Base-by-base conservation (phyloP, 176 grass and related monocot genomes). In the Dendrocalamus sinicus region DNA sequence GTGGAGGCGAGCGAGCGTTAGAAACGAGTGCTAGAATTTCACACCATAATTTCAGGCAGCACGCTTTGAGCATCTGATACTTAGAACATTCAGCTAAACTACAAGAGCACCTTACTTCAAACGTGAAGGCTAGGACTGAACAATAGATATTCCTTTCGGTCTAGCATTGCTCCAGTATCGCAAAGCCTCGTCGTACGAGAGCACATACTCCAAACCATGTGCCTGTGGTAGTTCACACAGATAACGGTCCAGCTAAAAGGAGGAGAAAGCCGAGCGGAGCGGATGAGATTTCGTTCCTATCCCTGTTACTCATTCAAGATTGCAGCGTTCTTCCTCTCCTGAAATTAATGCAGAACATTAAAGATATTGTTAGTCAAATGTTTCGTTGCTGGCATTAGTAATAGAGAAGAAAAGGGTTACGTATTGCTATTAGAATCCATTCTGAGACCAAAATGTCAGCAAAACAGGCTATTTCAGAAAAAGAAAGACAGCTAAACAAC, bases 261-360 rank as follows among this genome's bases (percentile, higher is more conserved):
- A 83, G 67, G 50, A 40, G 6, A 19, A 67, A 15, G 41, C 7
- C 9, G 11, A 30, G 39, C 7, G 12, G 11, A 32, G 40, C 16
- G 16, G 4, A 44, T 75, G 60, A 23, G 47, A 4, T 41, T 64
- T 19, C 16, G 45, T 52, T 24, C 52, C 48, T 32, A 55, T 86
- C 75, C 67, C 22, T 48, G 28, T 78, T 73, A 88, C 40, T 90
- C 91, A 9, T 70, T 61, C 24, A 96, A 89, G 52, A 96, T 83
- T 23, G 61, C 85, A 20, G 73, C 73, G 37, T 89, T 88, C 80
- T 93, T 96, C 84, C 91, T 93, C 16, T 60, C 94, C 91, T 96
- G 91, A 59, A 87, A 70, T 7, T 14, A 79, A 58, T 53, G 43
- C 37, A 81, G 62, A 85, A 73, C 15, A 17, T 53, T 13, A 23